Base-by-base conservation (phyloP, 2,329 filamentous ascomycete genomes). In the Aspergillus amoenus region DNA sequence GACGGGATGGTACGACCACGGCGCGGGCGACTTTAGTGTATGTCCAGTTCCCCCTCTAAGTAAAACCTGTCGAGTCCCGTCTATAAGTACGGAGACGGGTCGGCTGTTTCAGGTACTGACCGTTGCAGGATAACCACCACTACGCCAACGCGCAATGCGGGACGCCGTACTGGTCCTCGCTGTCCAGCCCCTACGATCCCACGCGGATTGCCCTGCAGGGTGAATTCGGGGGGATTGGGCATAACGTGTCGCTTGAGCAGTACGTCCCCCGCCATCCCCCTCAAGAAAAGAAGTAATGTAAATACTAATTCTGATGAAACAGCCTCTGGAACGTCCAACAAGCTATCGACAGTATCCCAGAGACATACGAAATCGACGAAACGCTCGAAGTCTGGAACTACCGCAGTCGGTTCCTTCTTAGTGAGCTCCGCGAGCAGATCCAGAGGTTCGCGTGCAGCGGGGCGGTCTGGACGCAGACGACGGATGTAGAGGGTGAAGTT, bases 401-500 rank as follows among this genome's bases (percentile, higher is more conserved):
- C 68, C 84, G 88, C 49, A 81, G 83, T 0, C 81, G 86, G 42
- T 64, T 81, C 13, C 68, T 84, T 2, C 73, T 83, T 3, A 62
- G 50, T 3, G 80, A 84, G 57, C 69, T 84, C 3, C 65, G 68
- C 12, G 78, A 79, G 2, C 82, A 84, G 58, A 70, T 79, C 12
- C 78, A 83, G 57, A 73, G 72, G 11, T 89, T 79, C 55, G 79
- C 83, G 0, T 90, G 88, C 72, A 88, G 83, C 34, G 88, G 84
- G 0, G 88, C 82, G 11, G 82, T 90, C 0, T 90, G 86, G 81
- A 90, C 88, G 1, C 88, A 90, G 75, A 90, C 87, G 0, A 88
- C 85, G 0, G 88, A 90, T 64, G 88, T 90, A 0, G 88, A 90
- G 68, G 88, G 87, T 4, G 88, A 90, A 68, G 85, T 90, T 8